Base-by-base conservation (phyloP, 345 rosid species). In the Eucalyptus dawsonii region DNA sequence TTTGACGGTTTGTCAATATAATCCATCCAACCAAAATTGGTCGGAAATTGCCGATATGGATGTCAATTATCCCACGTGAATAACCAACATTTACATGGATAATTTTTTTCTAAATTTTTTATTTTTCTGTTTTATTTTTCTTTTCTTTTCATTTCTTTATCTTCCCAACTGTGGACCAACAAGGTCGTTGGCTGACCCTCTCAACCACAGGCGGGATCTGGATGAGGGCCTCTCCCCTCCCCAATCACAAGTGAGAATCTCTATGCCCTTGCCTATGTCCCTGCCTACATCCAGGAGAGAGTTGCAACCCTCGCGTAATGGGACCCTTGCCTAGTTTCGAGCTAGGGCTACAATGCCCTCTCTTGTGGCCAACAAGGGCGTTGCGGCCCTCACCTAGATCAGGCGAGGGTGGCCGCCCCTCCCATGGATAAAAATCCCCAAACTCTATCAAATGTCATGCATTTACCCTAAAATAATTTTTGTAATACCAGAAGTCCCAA, bases 141-240 rank as follows among this genome's bases (percentile, higher is more conserved):
- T 56, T 56, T 5, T 56, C 62, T 56, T 56, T 56, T 6, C 13
- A n/a, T 56, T 56, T 56, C 62, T 56, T 24, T 24, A 56, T 56
- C 5, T 56, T 24, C 62, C 14, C 29, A 24, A 56, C 29, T 24
- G 3, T 56, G 62, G 62, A 11, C 14, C 0, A 3, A 9, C 6
- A 56, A 56, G 12, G 29, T 22, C 3, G 14, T 11, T 56, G 6
- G 29, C 62, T 24, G 3, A 56, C 62, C 29, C 62, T 56, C 29
- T 56, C 0, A 0, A 1, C 29, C 62, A 56, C 6, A 56, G 0
- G 14, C 0, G 13, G 4, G 29, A 24, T 24, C 5, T 56, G 0
- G 29, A 24, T 22, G 62, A 56, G 29, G 62, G 29, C 62, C 62
- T 56, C 29, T 9, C 29, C 29, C 29, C 62, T 56, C 62, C 62